phyloP scores from a whole-genome alignment of 2,329 filamentous ascomycete genomes.

The Cercospora berteroae region DNA sequence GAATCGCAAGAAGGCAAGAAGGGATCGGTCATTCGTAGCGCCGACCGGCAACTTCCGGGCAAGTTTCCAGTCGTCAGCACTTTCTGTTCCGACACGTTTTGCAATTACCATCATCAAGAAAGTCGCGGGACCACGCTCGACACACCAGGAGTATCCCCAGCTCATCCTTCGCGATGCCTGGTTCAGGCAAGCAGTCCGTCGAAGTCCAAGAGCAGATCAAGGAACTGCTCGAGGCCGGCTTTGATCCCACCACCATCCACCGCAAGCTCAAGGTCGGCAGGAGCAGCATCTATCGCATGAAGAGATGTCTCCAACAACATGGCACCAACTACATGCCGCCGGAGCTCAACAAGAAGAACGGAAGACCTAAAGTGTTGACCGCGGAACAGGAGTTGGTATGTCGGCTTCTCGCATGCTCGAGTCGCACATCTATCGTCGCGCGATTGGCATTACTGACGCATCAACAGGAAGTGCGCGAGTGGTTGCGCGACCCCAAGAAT shows the following conservation, averaged over 20 bases:
- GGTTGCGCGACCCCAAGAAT: conserved; percentile 36
- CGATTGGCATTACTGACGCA: not conserved
- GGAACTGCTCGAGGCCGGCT: conserved; percentile 37
- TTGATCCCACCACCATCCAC: conserved; percentile 38
- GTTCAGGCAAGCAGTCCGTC: conserved; percentile 33
- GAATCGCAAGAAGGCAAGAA: not conserved
- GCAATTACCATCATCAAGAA: conserved; percentile 1
- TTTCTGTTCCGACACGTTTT: conserved; percentile 12
- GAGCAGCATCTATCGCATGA: conserved; percentile 39
- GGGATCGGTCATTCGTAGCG: not conserved
- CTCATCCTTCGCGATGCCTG: conserved; percentile 28
- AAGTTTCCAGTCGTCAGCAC: not conserved
- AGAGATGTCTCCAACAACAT: conserved; percentile 36
- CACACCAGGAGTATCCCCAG: conserved; percentile 13
- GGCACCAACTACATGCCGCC: conserved; percentile 36
- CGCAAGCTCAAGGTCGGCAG: conserved; percentile 35
- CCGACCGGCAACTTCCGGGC: not conserved
- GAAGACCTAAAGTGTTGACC: conserved; percentile 35
- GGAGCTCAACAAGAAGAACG: conserved; percentile 39
- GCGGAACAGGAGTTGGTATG: conserved; percentile 37
- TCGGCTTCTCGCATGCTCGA: not conserved
- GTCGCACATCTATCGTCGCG: not conserved
- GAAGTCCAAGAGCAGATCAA: conserved; percentile 36
- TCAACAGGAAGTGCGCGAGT: conserved; percentile 34
- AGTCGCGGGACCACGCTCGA: conserved; percentile 1